Evolutionary conservation across 257 asterid genomes (phyloP).

Genomic region (Jasminum sambac): DNA sequence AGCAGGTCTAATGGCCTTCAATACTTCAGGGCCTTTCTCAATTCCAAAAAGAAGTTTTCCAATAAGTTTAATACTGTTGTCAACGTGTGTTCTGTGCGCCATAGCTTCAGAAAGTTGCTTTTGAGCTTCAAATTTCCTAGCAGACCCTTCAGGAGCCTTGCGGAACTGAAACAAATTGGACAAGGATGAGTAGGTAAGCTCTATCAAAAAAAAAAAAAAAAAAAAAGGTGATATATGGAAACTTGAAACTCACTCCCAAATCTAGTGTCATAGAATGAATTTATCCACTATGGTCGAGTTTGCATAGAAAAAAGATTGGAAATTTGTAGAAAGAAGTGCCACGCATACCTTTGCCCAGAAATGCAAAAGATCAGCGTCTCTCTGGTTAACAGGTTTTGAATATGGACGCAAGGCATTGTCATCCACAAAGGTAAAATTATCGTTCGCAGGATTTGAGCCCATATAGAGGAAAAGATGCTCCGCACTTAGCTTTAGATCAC

Average conservation of each 20-base stretch:
- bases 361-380: slow-evolving; percentile 91
- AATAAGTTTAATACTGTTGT: slow-evolving; percentile 60
- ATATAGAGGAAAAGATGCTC: slow-evolving; percentile 58
- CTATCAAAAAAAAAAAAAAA: too few relatives aligned
- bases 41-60: slow-evolving; percentile 87
- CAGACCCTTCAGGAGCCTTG: slow-evolving; percentile 76
- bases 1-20: slow-evolving; percentile 54
- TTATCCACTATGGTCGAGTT: not conserved
- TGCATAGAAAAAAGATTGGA: not conserved
- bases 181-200: too few relatives aligned
- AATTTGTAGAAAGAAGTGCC: not conserved
- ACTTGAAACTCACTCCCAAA: not conserved
- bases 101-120: slow-evolving; percentile 77
- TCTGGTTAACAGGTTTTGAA: slow-evolving; percentile 67
- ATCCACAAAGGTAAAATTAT: slow-evolving; percentile 54
- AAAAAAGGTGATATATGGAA: not conserved
- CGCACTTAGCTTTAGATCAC: slow-evolving; percentile 52
- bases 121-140: slow-evolving; percentile 77
- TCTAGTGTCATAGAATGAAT: too few relatives aligned
- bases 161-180: slow-evolving; percentile 41
- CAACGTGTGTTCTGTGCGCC: slow-evolving; percentile 83
- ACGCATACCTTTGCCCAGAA: slow-evolving; percentile 82
- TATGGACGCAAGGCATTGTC: slow-evolving; percentile 50
- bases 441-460: slow-evolving; percentile 88
- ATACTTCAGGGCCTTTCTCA: slow-evolving; percentile 59